phyloP scores from a whole-genome alignment of 2,329 filamentous ascomycete genomes.

The Colletotrichum theobromicola region DNA sequence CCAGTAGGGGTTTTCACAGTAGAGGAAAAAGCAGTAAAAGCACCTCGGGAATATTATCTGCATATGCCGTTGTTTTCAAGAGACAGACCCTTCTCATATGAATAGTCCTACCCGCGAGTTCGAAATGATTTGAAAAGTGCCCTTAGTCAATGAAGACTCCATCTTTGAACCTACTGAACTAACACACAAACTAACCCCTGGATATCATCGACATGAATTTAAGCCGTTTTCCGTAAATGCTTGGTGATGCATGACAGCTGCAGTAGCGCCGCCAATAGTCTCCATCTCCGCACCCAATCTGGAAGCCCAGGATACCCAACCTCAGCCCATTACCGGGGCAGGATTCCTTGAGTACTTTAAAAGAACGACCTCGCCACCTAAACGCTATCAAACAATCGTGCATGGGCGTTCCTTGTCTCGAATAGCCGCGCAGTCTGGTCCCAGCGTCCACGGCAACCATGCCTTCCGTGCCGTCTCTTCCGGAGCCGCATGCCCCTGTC shows the following conservation, averaged over 20 bases:
- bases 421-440: neutral
- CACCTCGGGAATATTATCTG: too few species aligned
- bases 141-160: too few species aligned
- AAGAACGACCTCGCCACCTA: neutral
- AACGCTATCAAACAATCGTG: neutral
- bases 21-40: too few species aligned
- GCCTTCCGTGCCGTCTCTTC: constrained; percentile 1
- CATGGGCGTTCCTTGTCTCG: neutral
- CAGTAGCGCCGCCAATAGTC: neutral
- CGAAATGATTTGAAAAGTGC: too few species aligned
- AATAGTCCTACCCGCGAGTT: too few species aligned
- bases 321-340: neutral
- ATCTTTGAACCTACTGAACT: too few species aligned
- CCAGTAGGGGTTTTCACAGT: too few species aligned
- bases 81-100: too few species aligned
- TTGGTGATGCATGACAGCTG: neutral
- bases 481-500: neutral
- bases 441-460: neutral
- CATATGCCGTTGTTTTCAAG: too few species aligned
- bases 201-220: neutral
- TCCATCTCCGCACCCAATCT: neutral
- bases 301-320: neutral
- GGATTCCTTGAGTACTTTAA: neutral
- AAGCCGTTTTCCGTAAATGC: too few species aligned
- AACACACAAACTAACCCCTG: neutral